Evolutionary conservation across 306 rosid genomes (phyloP).

Genomic region (Quercus alba): DNA sequence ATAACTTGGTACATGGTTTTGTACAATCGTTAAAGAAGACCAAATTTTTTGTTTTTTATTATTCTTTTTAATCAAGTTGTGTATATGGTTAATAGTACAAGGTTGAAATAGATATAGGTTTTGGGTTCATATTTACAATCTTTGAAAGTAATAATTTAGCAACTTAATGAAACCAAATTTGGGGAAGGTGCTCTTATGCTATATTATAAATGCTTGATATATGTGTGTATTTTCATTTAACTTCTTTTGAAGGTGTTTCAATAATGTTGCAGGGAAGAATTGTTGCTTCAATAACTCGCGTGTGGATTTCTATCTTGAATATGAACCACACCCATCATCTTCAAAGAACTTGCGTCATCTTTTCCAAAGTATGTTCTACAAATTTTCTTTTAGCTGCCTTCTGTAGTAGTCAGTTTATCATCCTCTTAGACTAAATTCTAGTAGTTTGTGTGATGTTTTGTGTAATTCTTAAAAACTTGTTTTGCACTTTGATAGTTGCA

Average conservation of each 20-base stretch:
- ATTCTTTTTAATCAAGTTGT: no score
- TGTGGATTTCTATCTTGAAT: slow-evolving; percentile 67
- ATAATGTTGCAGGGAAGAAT: slow-evolving; percentile 68
- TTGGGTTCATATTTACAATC: background rate
- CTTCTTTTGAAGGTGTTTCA: slow-evolving; percentile 20
- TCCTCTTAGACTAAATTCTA: background rate
- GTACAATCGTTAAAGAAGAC: no score
- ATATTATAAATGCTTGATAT: background rate
- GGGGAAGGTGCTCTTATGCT: background rate
- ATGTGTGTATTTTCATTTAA: background rate
- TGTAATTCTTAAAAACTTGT: background rate
- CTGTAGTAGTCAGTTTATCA: background rate
- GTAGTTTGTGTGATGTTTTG: background rate
- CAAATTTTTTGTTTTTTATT: no score
- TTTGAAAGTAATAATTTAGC: background rate
- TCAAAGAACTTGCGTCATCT: slow-evolving; percentile 84
- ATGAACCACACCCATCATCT: slow-evolving; percentile 89
- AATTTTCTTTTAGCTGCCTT: slow-evolving; percentile 22
- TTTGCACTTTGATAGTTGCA: background rate
- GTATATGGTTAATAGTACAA: background rate
- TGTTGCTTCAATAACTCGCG: slow-evolving; percentile 91
- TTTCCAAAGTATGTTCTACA: slow-evolving; percentile 76
- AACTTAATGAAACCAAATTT: background rate
- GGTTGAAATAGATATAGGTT: background rate
- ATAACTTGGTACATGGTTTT: no score